Base-by-base conservation (phyloP, 768 basidiomycete genomes). In the Pisolithus microcarpus region DNA sequence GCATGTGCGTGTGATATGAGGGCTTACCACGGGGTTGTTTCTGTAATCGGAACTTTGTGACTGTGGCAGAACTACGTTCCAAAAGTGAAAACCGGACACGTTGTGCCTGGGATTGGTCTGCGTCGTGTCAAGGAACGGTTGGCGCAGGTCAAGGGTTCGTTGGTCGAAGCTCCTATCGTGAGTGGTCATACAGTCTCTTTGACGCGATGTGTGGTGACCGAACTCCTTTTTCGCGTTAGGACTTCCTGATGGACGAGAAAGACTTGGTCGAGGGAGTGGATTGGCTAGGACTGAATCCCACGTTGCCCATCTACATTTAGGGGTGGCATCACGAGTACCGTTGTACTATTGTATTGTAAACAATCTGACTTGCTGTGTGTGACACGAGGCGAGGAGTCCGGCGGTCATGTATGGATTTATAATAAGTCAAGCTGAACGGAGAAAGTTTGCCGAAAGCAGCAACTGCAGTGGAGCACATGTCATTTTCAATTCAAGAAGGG, bases 231-330 rank as follows among this genome's bases (percentile, higher is more conserved):
- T 42, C n/a, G 46, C 10, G 46, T 23, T 19, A 89, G 87, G 85
- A 91, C 65, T 93, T 92, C 76, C 72, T 93, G 45, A 87, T 88
- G 45, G 88, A 90, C 52, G 79, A 91, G 55, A 82, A 80, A 57
- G 80, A 79, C 1, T 80, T 91, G 44, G 79, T 81, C 10, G 75
- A 76, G 53, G 85, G 84, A 0, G 72, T 81, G 1, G 84, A 87
- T 49, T 91, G 89, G 89, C 71, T 63, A 16, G 83, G 78, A 5
- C 68, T 89, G 36, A 84, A 89, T 66, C 88, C 88, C 4, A 83
- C 85, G 2, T 69, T 91, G 49, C 87, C 87, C 0, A 82, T 91
- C 54, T 91, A 87, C 62, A 82, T 91, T 43, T 91, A 49, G 46
- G 13, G 18, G 15, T n/a, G 10, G 9, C 11, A 42, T 23, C 4